A percentile compares a stretch with the other conserved stretches of the same genome.
These are phyloP conservation scores for Trichoderma lentiforme DNA, from an alignment of 2,329 filamentous ascomycete species.

Conservation along the genomic window DNA sequence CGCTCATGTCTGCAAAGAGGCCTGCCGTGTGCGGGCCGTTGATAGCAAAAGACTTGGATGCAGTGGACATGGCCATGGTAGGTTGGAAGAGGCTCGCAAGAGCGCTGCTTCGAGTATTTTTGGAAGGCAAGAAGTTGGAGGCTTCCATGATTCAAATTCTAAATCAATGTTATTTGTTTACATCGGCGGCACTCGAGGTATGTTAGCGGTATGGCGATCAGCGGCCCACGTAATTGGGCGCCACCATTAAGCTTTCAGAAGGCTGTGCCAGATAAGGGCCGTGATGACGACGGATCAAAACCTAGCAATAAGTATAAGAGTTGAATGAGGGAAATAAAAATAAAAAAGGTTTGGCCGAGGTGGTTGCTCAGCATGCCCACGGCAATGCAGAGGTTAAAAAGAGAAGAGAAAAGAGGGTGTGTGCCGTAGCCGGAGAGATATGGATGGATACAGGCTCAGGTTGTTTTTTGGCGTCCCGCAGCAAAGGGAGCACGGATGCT, in stretches of 20 bases:
- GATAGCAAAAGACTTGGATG: conserved; percentile 53
- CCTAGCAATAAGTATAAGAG: background rate
- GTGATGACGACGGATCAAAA: background rate
- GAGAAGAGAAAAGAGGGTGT: background rate
- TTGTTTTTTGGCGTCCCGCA: conserved; percentile 3
- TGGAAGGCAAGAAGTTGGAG: conserved; percentile 5
- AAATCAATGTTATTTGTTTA: conserved; percentile 19
- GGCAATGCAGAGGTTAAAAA: background rate
- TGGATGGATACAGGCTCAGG: background rate
- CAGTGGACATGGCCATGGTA: conserved; percentile 46
- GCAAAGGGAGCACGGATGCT: conserved; percentile 8
- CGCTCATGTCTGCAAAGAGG: conserved; percentile 89
- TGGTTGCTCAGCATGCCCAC: background rate
- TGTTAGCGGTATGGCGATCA: conserved; percentile 11
- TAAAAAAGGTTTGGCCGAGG: background rate
- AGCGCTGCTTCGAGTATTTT: conserved; percentile 2
- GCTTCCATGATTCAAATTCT: background rate
- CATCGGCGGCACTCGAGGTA: conserved; percentile 15
- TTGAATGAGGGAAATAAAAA: background rate
- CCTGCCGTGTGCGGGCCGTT: conserved; percentile 77
- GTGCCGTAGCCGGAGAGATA: conserved; percentile 9
- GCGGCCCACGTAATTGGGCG: conserved; percentile 7
- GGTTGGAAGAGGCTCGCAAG: conserved; percentile 16
- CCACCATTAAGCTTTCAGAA: conserved; percentile 10
- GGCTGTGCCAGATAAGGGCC: background rate